phyloP scores from a whole-genome alignment of 1,284 basidiomycete species.

The Cryptococcus sp. region DNA sequence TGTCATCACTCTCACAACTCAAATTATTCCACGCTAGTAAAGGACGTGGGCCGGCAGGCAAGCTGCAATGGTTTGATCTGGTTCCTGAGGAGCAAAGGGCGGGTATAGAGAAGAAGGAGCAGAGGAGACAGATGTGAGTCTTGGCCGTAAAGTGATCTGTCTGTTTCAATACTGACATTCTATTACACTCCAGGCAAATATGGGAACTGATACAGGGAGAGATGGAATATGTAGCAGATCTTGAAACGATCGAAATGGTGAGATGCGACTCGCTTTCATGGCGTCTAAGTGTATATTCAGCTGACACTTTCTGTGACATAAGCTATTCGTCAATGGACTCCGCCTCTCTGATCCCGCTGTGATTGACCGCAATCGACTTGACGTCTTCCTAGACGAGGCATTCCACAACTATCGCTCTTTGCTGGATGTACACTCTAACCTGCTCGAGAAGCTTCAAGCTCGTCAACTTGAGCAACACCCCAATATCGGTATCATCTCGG shows the following conservation, averaged over 20 bases:
- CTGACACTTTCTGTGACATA: constrained; percentile 14
- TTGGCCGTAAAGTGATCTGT: neutral
- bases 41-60: constrained; percentile 69
- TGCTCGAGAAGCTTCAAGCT: constrained; percentile 78
- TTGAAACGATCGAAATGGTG: constrained; percentile 82
- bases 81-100: constrained; percentile 69
- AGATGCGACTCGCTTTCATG: constrained; percentile 28
- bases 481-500: constrained; percentile 76
- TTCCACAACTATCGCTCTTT: constrained; percentile 76
- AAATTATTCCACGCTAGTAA: constrained; percentile 83
- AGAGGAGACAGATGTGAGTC: constrained; percentile 81
- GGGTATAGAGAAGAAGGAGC: constrained; percentile 70
- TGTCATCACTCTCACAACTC: constrained; percentile 74
- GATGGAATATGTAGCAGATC: constrained; percentile 90
- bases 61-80: constrained; percentile 85
- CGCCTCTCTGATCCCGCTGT: constrained; percentile 67
- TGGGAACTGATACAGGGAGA: constrained; percentile 96
- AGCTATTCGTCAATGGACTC: constrained; percentile 65
- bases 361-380: constrained; percentile 69
- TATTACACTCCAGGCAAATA: constrained; percentile 64
- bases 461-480: constrained; percentile 91
- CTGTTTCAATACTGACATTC: neutral
- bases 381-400: constrained; percentile 82
- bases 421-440: constrained; percentile 71
- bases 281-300: neutral